Conservation (phyloP, 768 basidiomycete genomes). For the Trametes cingulata region DNA sequence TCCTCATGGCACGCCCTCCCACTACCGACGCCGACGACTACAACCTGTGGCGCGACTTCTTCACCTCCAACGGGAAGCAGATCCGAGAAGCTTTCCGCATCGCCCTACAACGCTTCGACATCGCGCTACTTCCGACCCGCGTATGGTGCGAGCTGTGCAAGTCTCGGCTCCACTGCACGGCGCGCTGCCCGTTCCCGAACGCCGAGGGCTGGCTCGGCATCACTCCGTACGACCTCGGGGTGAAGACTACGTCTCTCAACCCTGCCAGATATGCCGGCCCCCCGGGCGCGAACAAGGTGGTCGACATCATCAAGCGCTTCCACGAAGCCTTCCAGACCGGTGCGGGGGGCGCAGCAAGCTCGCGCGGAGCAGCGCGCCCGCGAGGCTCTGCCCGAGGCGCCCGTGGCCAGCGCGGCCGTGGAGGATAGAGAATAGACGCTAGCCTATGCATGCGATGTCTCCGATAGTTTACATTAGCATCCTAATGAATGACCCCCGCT, state of each 20-base stretch:
- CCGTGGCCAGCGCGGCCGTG: too few species aligned
- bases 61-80: background rate
- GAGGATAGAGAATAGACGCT: too few species aligned
- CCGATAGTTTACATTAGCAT: too few species aligned
- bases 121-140: background rate
- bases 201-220: background rate
- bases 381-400: too few species aligned
- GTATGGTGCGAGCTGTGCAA: slow-evolving; percentile 4
- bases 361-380: too few species aligned
- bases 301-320: too few species aligned
- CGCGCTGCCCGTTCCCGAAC: background rate
- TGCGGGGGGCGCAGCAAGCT: too few species aligned
- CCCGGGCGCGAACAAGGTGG: background rate
- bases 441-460: too few species aligned
- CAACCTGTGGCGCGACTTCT: background rate
- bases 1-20: background rate
- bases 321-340: too few species aligned
- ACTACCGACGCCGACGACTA: background rate
- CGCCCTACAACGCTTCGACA: background rate
- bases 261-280: background rate
- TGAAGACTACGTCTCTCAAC: background rate
- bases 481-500: too few species aligned
- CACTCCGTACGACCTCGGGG: background rate
- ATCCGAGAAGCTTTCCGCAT: background rate
- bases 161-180: slow-evolving; percentile 1